A percentile compares a stretch with the other conserved stretches of the same genome.
phyloP scores from a whole-genome alignment of 768 basidiomycete species.

The Trametes punicea region DNA sequence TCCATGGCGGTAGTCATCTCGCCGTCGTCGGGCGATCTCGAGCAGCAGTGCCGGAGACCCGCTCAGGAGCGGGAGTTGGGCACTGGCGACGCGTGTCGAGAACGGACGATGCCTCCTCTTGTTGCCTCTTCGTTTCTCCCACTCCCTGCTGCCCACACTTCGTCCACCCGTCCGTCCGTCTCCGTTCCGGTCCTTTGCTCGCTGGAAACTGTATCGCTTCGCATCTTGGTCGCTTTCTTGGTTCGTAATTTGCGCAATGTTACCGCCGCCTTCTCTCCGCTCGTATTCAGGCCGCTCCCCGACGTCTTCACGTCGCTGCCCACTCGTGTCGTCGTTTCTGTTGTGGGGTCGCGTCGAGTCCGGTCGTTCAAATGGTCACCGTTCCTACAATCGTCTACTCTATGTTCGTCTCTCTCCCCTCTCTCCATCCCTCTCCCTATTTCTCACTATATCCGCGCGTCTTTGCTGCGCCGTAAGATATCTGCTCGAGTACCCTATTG shows the following conservation, averaged over 20 bases:
- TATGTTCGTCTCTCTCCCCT: not conserved
- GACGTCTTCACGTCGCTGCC: not conserved
- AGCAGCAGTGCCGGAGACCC: not conserved
- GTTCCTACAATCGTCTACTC: not conserved
- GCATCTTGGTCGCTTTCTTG: conserved; percentile 12
- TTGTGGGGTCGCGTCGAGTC: not conserved
- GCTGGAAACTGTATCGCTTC: conserved; percentile 14
- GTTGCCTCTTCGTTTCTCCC: not conserved
- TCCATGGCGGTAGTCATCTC: too few relatives aligned
- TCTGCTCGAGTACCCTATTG: not conserved
- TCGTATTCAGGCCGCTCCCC: not conserved
- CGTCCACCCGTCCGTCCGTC: not conserved
- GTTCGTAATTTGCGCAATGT: conserved; percentile 5
- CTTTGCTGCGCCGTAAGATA: not conserved
- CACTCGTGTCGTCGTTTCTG: not conserved
- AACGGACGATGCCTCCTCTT: not conserved
- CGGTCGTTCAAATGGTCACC: not conserved
- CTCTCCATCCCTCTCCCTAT: not conserved
- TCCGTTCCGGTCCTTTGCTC: not conserved
- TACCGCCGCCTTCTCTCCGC: not conserved
- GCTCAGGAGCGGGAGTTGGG: not conserved
- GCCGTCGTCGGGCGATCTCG: not conserved
- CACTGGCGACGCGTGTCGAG: not conserved
- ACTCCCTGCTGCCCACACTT: not conserved
- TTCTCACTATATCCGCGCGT: not conserved